These are phyloP conservation scores for Phytopythium delawarense DNA, from an alignment of 352 stramenopile species.

Conservation along the genomic window DNA sequence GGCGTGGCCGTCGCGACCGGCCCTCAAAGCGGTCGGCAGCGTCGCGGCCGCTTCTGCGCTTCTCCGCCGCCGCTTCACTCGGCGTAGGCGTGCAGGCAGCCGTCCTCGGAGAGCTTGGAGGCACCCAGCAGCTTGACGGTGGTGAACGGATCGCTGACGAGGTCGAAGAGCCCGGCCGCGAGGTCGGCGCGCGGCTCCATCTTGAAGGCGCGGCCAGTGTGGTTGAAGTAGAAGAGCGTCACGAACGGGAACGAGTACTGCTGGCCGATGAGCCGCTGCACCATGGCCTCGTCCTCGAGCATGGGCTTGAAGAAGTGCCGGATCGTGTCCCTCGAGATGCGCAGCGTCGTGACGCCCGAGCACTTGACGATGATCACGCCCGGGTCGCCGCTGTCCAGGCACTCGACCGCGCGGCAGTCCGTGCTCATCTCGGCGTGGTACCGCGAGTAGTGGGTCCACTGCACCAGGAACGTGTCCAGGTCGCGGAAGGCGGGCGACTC, in stretches of 20 bases:
- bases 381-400: slow-evolving; percentile 27
- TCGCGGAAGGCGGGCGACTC: slow-evolving; percentile 42
- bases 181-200: slow-evolving; percentile 51
- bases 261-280: slow-evolving; percentile 58
- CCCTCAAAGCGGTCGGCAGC: not conserved
- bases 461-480: slow-evolving; percentile 47
- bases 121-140: slow-evolving; percentile 51
- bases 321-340: slow-evolving; percentile 61
- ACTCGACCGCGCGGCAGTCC: slow-evolving; percentile 28
- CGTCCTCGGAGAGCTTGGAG: slow-evolving; percentile 46
- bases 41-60: not conserved
- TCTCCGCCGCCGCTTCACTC: slow-evolving; percentile 9
- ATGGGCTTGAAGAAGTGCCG: slow-evolving; percentile 59
- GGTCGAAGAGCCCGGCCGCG: slow-evolving; percentile 40
- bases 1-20: not conserved
- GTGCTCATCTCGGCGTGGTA: slow-evolving; percentile 46
- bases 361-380: slow-evolving; percentile 37
- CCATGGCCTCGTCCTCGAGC: slow-evolving; percentile 46
- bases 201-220: slow-evolving; percentile 39
- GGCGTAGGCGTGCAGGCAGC: slow-evolving; percentile 47
- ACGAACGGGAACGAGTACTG: slow-evolving; percentile 53
- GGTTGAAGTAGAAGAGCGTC: slow-evolving; percentile 53
- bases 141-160: slow-evolving; percentile 48
- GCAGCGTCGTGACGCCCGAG: slow-evolving; percentile 34
- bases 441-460: slow-evolving; percentile 61